phyloP scores from a whole-genome alignment of 1,139 yeast species.

The Kodamaea derodonti region DNA sequence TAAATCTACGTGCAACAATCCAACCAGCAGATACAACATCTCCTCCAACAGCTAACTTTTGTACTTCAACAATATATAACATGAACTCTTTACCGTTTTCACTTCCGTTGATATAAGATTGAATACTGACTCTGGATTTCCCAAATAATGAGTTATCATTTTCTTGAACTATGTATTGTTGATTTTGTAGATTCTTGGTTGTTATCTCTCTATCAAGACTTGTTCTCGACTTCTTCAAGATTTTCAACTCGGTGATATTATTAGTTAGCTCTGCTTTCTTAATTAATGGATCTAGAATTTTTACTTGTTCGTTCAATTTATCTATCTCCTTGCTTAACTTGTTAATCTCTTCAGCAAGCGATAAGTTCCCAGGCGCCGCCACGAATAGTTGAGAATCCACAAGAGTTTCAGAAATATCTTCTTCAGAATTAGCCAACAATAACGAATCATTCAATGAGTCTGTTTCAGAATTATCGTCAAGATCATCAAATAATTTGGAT shows the following conservation, averaged over 20 bases:
- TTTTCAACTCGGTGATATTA: conserved; percentile 62
- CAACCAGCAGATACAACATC: conserved; percentile 66
- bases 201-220: conserved; percentile 69
- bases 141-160: conserved; percentile 76
- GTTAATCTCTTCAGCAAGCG: conserved; percentile 63
- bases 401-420: conserved; percentile 6
- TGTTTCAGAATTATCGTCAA: conserved; percentile 23
- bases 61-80: conserved; percentile 74
- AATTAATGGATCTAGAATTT: conserved; percentile 61
- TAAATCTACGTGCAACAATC: conserved; percentile 85
- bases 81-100: conserved; percentile 59
- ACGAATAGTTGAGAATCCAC: conserved; percentile 30
- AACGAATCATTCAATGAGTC: conserved; percentile 29
- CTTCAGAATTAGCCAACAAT: conserved; percentile 18
- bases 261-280: conserved; percentile 81
- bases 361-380: conserved; percentile 69
- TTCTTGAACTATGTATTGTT: conserved; percentile 80
- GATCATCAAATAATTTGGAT: conserved; percentile 35
- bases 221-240: conserved; percentile 61
- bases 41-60: conserved; percentile 46
- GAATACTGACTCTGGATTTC: conserved; percentile 62
- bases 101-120: conserved; percentile 58
- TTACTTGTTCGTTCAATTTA: conserved; percentile 56
- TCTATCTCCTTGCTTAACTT: conserved; percentile 56
- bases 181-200: conserved; percentile 68